Evolutionary conservation across 2,329 filamentous ascomycete species (phyloP), one percentile per base, ranked within the genome.

Genomic region (Pezicula carpinea): DNA sequence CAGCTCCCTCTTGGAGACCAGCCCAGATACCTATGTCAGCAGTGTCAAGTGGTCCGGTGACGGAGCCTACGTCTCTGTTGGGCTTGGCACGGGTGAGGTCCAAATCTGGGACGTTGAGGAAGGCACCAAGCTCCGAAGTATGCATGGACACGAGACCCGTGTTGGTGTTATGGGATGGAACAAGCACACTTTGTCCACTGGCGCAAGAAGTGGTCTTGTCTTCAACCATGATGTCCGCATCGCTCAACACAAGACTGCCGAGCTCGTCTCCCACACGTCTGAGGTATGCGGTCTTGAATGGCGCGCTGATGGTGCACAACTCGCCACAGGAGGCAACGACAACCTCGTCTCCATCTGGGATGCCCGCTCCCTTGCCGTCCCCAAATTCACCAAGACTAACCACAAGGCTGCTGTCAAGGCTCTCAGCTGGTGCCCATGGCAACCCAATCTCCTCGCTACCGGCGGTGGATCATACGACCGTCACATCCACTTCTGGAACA

Each of bases 401-500:
- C 93, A 99, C 79, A 93, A 93, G 71, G 93, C 93, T 47, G 93
- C 93, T 38, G 91, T 99, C 72, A 99, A 99, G 81, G 93, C 93
- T 49, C 82, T 99, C 39, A 87, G 90, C 54, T 99, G 93, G 93
- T 99, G 93, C 77, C 93, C 93, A 36, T 99, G 93, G 93, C 93
- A 96, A 74, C 83, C 89, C 69, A 97, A 96, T 77, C 83, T 97
- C 42, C 85, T 99, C 40, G 93, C 93, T 48, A 97, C 93, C 36
- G 93, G 93, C 48, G 93, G 93, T 64, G 93, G 93, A 58, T 95
- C 89, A 36, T 95, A 96, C 69, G 93, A 99, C 67, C 87, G 90
- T 59, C 88, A 96, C 72, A 99, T 99, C 69, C 93, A 99, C 76
- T 99, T 99, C 81, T 99, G 93, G 93, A 99, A 99, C 79, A 95